phyloP scores from a whole-genome alignment of 345 rosid species.

The Nasturtium officinale region DNA sequence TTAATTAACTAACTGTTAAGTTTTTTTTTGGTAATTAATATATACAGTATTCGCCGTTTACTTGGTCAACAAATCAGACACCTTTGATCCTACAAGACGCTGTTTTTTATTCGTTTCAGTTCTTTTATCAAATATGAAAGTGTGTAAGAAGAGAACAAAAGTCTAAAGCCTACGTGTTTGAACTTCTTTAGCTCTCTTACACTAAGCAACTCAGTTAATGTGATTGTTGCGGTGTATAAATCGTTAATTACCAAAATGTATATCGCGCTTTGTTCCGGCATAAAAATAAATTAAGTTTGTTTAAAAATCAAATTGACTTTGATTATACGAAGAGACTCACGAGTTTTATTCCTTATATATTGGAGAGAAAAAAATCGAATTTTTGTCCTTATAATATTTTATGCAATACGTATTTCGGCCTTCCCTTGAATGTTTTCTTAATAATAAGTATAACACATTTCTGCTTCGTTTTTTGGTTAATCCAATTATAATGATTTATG shows the following conservation, averaged over 20 bases:
- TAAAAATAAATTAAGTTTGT: no score
- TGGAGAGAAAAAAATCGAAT: no score
- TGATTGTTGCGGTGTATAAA: no score
- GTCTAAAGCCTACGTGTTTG: constrained; percentile 1
- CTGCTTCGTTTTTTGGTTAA: background rate
- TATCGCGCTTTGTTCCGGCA: no score
- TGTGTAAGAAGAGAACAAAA: background rate
- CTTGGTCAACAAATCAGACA: background rate
- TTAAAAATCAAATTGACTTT: no score
- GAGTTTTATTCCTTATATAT: no score
- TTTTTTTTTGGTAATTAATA: background rate
- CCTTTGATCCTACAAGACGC: background rate
- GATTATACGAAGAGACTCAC: no score
- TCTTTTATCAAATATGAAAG: background rate
- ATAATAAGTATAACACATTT: background rate
- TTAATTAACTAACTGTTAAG: background rate
- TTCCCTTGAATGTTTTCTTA: no score
- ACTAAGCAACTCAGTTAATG: background rate
- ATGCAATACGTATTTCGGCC: background rate
- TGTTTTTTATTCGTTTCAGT: background rate
- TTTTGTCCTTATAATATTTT: no score
- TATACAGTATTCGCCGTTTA: background rate
- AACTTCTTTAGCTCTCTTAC: background rate
- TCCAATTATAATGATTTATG: background rate
- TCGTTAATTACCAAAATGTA: no score